These are phyloP conservation scores for Bimuria novae-zelandiae DNA, from an alignment of 2,329 filamentous ascomycete genomes.

Conservation along the genomic window DNA sequence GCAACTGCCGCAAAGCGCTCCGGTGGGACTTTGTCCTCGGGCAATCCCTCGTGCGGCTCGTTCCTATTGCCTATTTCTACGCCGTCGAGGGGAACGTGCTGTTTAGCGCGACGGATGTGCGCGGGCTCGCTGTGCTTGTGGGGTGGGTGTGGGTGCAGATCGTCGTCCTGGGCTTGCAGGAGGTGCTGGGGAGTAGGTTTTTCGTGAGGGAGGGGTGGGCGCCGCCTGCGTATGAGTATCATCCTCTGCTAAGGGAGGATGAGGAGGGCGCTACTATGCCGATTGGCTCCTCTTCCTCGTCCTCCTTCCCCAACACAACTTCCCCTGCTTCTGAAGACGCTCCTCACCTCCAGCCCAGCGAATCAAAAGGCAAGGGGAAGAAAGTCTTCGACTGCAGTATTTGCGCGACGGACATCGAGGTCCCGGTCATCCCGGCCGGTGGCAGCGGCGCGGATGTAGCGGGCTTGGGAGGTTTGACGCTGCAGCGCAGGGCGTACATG, in stretches of 20 bases:
- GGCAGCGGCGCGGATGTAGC: slow-evolving; percentile 28
- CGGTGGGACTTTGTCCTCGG: slow-evolving; percentile 88
- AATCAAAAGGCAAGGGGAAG: slow-evolving; percentile 59
- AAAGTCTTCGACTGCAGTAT: slow-evolving; percentile 88
- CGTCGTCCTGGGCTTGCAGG: slow-evolving; percentile 76
- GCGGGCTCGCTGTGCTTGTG: slow-evolving; percentile 66
- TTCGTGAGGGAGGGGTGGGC: slow-evolving; percentile 73
- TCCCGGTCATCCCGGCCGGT: slow-evolving; percentile 72
- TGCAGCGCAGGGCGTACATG: slow-evolving; percentile 88
- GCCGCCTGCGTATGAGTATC: slow-evolving; percentile 86
- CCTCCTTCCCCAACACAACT: slow-evolving; percentile 12
- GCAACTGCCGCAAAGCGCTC: slow-evolving; percentile 90
- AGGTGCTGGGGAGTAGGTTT: slow-evolving; percentile 85
- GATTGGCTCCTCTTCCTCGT: slow-evolving; percentile 63
- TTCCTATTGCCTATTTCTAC: slow-evolving; percentile 87
- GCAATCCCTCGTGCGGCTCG: slow-evolving; percentile 76
- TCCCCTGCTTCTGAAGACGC: slow-evolving; percentile 15
- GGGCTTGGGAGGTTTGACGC: slow-evolving; percentile 59
- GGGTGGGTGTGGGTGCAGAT: slow-evolving; percentile 90
- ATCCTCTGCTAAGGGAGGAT: slow-evolving; percentile 84
- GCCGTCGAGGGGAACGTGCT: slow-evolving; percentile 77
- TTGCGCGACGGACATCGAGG: slow-evolving; percentile 88
- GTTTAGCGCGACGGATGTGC: slow-evolving; percentile 71
- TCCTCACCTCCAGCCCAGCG: slow-evolving; percentile 38
- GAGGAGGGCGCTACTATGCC: slow-evolving; percentile 77